A percentile compares a stretch with the other conserved stretches of the same genome.
phyloP scores from a whole-genome alignment of 2,329 filamentous ascomycete species.

The Didymella keratinophila region DNA sequence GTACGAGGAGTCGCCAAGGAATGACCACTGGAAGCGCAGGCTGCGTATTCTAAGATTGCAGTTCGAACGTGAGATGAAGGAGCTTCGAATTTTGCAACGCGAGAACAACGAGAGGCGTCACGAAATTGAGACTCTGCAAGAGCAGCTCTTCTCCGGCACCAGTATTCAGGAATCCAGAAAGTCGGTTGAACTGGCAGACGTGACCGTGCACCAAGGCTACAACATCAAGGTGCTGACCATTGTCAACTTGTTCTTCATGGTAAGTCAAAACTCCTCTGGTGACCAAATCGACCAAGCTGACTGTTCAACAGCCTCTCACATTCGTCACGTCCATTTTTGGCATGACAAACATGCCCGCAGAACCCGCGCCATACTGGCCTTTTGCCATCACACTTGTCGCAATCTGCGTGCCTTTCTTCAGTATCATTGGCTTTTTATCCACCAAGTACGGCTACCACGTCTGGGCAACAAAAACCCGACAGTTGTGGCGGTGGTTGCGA shows the following conservation, averaged over 20 bases:
- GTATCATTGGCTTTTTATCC: constrained; percentile 56
- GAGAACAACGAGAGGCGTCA: constrained; percentile 63
- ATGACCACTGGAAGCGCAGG: constrained; percentile 58
- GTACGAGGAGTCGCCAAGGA: constrained; percentile 56
- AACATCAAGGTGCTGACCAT: constrained; percentile 67
- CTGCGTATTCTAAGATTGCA: constrained; percentile 58
- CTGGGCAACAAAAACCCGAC: constrained; percentile 45
- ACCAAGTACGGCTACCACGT: constrained; percentile 51
- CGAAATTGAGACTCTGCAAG: constrained; percentile 65
- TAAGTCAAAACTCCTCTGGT: constrained; percentile 3
- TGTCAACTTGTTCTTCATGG: constrained; percentile 67
- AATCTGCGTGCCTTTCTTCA: constrained; percentile 57
- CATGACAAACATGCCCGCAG: constrained; percentile 56
- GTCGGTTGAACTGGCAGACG: constrained; percentile 63
- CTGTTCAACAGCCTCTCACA: constrained; percentile 56
- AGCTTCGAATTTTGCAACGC: constrained; percentile 57
- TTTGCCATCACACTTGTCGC: constrained; percentile 54
- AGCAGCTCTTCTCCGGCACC: constrained; percentile 71
- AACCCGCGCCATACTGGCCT: constrained; percentile 46
- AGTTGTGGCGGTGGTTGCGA: constrained; percentile 39
- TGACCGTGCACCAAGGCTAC: constrained; percentile 65
- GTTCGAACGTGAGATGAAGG: constrained; percentile 61
- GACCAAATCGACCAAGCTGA: not conserved
- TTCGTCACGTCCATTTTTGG: constrained; percentile 69
- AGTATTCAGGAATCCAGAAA: constrained; percentile 67